Base-by-base conservation (phyloP, 306 rosid genomes). In the Gleditsia sinensis region DNA sequence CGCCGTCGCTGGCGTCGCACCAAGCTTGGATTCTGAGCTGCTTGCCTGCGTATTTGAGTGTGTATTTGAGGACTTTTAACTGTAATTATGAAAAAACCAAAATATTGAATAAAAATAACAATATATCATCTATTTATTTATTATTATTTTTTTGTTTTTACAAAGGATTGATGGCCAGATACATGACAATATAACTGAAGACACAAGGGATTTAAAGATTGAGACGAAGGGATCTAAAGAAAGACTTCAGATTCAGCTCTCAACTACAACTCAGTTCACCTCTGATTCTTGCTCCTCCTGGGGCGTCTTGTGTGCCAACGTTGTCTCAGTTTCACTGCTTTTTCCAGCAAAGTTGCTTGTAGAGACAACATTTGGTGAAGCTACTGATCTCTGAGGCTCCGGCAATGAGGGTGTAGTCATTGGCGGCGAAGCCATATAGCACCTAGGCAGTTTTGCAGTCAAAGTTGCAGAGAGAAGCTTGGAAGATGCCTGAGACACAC, bases 401-500 rank as follows among this genome's bases (percentile, higher is more conserved):
- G 77, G 72, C 43, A 75, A 20, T 14, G 88, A 65, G 24, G 87
- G 78, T 49, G 89, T 81, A 30, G 96, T 85, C 81, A 94, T 81
- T 67, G 91, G 97, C 61, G 91, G 82, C 0, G 98, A 89, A 7
- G 98, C 94, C 94, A 94, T 84, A 64, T 86, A 91, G 60, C 97
- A 94, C 14, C 84, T 90, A 13, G 91, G 97, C 4, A 94, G 89
- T 72, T 94, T 94, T 4, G 98, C 97, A 0, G 91, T 94, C 67
- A 94, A 77, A 65, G 96, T 91, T 9, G 96, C 92, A 0, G 98
- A 94, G 60, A 94, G 98, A 85, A 94, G 94, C 79, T 90, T 88
- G 0, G 97, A 91, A 55, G 97, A 86, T 5, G 97, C 83, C 40
- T 84, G 88, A 20, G 97, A 77, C 0, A 77, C 82, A 74, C 79